Conservation (phyloP, 75 land plant species). For the Cunninghamia lanceolata region DNA sequence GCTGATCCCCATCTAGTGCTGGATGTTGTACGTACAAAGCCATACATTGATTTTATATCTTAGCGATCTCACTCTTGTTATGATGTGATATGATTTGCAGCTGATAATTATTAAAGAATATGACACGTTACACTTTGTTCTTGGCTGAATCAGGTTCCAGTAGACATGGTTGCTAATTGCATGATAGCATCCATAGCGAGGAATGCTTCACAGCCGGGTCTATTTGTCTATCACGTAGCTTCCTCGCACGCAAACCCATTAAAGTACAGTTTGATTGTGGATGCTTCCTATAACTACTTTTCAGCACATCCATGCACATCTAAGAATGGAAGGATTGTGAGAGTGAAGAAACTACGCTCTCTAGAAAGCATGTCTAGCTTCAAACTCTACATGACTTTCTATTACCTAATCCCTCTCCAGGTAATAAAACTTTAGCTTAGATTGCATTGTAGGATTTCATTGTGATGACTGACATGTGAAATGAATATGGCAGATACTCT, state of each 20-base stretch:
- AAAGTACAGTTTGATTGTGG: conserved; percentile 12
- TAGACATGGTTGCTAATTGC: conserved; percentile 76
- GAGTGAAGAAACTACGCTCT: not conserved
- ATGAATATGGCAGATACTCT: not conserved
- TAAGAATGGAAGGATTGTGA: not conserved
- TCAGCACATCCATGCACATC: not conserved
- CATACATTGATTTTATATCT: not conserved
- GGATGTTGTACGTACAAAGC: conserved; percentile 49
- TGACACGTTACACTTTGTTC: not conserved
- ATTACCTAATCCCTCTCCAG: not conserved
- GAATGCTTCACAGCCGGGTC: conserved; percentile 24
- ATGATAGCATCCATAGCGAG: conserved; percentile 57
- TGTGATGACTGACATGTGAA: not conserved
- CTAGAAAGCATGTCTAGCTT: not conserved
- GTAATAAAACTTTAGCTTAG: not conserved
- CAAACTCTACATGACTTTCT: not conserved
- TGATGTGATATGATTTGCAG: not conserved
- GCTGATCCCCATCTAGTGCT: conserved; percentile 37
- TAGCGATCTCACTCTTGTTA: no score
- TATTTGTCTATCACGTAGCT: conserved; percentile 57
- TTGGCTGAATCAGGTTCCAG: conserved; percentile 49
- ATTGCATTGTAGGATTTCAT: not conserved
- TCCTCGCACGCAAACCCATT: conserved; percentile 67
- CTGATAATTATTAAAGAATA: not conserved
- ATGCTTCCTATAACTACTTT: conserved; percentile 30